Conservation (phyloP, 2,329 filamentous ascomycete genomes). For the Gliomastix tumulicola region DNA sequence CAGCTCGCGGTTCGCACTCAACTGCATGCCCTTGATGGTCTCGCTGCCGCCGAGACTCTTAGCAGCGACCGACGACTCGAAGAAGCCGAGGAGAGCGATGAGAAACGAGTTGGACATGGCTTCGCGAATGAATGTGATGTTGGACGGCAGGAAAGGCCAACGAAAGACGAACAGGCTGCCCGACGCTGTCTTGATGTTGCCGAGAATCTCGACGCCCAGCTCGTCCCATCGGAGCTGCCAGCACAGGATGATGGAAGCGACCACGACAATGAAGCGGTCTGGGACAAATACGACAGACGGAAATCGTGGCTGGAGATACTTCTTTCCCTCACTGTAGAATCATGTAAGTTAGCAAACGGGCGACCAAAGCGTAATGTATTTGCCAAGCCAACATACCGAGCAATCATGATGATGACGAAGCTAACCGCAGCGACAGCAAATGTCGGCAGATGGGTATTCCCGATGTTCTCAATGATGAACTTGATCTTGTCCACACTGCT, state of each 20-base stretch:
- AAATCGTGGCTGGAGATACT: conserved; percentile 69
- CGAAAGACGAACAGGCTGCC: conserved; percentile 72
- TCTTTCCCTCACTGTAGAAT: conserved; percentile 44
- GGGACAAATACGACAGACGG: conserved; percentile 81
- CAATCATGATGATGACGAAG: conserved; percentile 86
- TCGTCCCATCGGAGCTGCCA: conserved; percentile 72
- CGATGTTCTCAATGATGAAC: conserved; percentile 66
- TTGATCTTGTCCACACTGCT: conserved; percentile 80
- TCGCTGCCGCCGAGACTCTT: conserved; percentile 73
- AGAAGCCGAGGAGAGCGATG: conserved; percentile 94
- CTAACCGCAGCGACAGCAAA: conserved; percentile 69
- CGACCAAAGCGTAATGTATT: too few species aligned
- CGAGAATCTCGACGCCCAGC: conserved; percentile 76
- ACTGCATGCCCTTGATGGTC: conserved; percentile 68
- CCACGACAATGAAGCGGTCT: conserved; percentile 84
- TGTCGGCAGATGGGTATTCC: conserved; percentile 66
- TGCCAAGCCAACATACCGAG: conserved; percentile 48
- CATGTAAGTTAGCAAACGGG: too few species aligned
- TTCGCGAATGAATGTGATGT: conserved; percentile 77
- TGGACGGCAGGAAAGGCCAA: conserved; percentile 72
- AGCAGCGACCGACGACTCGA: conserved; percentile 92
- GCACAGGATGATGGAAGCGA: conserved; percentile 73
- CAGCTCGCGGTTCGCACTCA: conserved; percentile 89
- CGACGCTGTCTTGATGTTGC: conserved; percentile 66
- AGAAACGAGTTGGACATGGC: conserved; percentile 88